Base-by-base conservation (phyloP, 345 rosid species). In the Toxicodendron radicans region DNA sequence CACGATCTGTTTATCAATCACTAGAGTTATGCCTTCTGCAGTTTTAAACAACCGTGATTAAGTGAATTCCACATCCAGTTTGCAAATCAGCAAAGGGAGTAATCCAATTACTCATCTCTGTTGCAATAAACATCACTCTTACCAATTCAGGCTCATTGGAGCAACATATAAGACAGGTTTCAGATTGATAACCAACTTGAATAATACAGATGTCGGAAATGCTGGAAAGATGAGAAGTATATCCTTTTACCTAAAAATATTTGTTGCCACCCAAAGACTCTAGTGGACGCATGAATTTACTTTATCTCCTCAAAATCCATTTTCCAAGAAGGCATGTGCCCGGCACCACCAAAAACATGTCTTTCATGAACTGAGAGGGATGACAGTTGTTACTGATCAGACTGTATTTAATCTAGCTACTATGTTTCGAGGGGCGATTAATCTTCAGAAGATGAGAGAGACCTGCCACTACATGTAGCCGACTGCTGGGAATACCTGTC, bases 401-500 rank as follows among this genome's bases (percentile, higher is more conserved):
- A 41, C 6, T 14, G 13, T 11, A 30, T 60, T 20, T 51, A 53
- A 33, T 72, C 59, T 62, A 61, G 61, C 75, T 21, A 33, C 23
- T 62, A 52, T 51, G 56, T 30, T 68, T 54, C 54, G 48, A 48
- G 2, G 86, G 89, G 10, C 87, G 85, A 80, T 87, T 92, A 85
- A 89, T 76, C 77, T 87, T 90, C 81, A 91, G 96, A 81, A 93
- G 92, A 81, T 93, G 93, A 75, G 97, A 90, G 52, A 95, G 75
- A 52, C 97, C 98, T 0, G 98, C 99, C 35, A 93, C 87, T 58
- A 91, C 98, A 80, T 93, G 99, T 21, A 86, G 82, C 64, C 97
- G 87, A 75, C 94, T 95, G 82, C 82, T 86, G 4, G 98, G 99
- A 71, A 92, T 76, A 58, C 99, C 98, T 0, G 96, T 91, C 67